Evolutionary conservation across 2,329 filamentous ascomycete genomes (phyloP).

Genomic region (Zasmidium angulare): DNA sequence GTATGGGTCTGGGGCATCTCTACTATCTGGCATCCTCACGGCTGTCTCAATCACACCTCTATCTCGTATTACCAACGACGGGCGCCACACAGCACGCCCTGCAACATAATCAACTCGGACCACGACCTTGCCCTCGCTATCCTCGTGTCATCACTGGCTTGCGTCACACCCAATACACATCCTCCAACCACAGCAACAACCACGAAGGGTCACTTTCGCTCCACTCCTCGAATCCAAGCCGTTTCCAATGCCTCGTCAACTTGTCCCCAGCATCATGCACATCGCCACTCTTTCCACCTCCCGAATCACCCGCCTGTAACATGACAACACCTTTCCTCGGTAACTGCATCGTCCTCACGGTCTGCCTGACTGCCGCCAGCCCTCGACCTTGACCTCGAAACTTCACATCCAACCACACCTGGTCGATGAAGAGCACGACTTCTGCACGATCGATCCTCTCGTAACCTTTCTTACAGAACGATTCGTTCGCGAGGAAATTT

Average conservation of each 20-base stretch:
- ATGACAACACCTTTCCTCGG: conserved; percentile 11
- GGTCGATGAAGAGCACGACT: conserved; percentile 13
- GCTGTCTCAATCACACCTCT: too few species aligned
- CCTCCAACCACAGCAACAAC: conserved; percentile 14
- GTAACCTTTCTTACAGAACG: conserved; percentile 9
- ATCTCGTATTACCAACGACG: too few species aligned
- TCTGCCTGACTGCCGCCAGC: conserved; percentile 10
- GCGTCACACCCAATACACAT: not conserved
- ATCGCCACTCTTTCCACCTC: not conserved
- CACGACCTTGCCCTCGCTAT: too few species aligned
- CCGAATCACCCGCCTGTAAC: conserved; percentile 18
- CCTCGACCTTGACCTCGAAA: conserved; percentile 12
- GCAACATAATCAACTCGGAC: too few species aligned
- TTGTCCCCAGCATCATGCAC: conserved; percentile 15
- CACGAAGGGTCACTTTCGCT: conserved; percentile 24
- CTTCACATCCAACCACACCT: conserved; percentile 10
- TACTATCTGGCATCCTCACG: too few species aligned
- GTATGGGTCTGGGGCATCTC: too few species aligned
- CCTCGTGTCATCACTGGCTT: not conserved
- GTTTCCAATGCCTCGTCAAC: conserved; percentile 20
- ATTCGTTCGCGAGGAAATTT: conserved; percentile 23
- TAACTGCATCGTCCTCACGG: conserved; percentile 6
- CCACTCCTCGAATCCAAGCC: conserved; percentile 21
- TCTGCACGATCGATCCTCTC: conserved; percentile 7
- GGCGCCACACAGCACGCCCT: too few species aligned